Conservation (phyloP, 345 rosid genomes). For the Sonneratia alba region DNA sequence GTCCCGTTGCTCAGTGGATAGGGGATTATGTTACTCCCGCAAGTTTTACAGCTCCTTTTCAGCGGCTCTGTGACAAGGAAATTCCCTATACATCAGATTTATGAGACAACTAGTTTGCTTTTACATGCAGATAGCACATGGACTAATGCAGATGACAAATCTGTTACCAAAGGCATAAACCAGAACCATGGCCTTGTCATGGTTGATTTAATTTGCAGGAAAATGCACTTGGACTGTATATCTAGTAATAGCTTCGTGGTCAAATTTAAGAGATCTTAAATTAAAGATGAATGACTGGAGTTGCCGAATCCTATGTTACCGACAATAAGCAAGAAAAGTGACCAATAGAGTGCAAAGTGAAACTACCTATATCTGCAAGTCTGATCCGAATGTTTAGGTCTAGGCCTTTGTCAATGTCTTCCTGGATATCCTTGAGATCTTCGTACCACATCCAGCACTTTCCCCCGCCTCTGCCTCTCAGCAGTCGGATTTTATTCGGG, state of each 20-base stretch:
- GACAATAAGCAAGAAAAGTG: not conserved
- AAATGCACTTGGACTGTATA: no score
- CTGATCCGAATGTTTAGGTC: slow-evolving; percentile 16
- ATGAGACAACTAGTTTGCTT: not conserved
- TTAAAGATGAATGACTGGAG: not conserved
- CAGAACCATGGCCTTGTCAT: no score
- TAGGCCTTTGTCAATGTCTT: not conserved
- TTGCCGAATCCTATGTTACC: not conserved
- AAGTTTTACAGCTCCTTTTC: slow-evolving; percentile 6
- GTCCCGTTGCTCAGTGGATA: slow-evolving; percentile 16
- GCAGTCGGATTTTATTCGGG: not conserved
- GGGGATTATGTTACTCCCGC: slow-evolving; percentile 19
- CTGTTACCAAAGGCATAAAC: no score
- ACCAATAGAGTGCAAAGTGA: not conserved
- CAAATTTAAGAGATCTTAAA: no score
- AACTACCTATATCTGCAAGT: slow-evolving; percentile 14
- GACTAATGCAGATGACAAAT: no score
- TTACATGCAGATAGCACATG: no score
- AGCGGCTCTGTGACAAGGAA: slow-evolving; percentile 7
- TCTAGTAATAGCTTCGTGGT: no score
- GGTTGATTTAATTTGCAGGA: no score
- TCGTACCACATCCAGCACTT: slow-evolving; percentile 28
- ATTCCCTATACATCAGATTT: no score
- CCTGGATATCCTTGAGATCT: slow-evolving; percentile 7
- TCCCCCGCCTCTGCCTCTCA: rapidly evolving